Evolutionary conservation across 108 stramenopile species (phyloP), one percentile per base, ranked within the genome.

Genomic region (Cyclostephanos tholiformis): DNA sequence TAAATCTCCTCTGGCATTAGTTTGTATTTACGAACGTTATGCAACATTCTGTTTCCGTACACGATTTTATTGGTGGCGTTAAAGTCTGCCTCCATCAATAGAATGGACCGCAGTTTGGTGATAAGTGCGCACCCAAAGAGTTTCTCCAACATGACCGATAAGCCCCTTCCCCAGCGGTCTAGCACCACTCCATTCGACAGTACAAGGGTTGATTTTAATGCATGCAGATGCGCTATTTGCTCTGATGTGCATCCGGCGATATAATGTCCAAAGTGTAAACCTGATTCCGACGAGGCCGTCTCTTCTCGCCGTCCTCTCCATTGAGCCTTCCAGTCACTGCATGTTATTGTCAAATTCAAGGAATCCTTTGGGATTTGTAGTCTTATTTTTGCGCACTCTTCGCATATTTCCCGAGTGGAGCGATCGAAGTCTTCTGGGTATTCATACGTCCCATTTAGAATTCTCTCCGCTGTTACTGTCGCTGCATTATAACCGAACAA

Each of bases 1-100:
- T 66, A 75, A 2, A 66, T 75, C 30, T 75, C 74, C n/a, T 75
- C 74, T 16, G 63, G 63, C 65, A 75, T 58, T 0, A 75, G 57
- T 2, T 71, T 52, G 26, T 74, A 59, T 16, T 29, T 22, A 0
- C 56, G 51, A 16, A 49, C 53, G 8, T 55, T n/a, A n/a, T n/a
- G n/a, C n/a, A n/a, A n/a, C n/a, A n/a, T n/a, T n/a, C n/a, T n/a
- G n/a, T n/a, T n/a, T n/a, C n/a, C n/a, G n/a, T n/a, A n/a, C n/a
- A n/a, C n/a, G n/a, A n/a, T n/a, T n/a, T n/a, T n/a, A n/a, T n/a
- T n/a, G n/a, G n/a, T n/a, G n/a, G n/a, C n/a, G n/a, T n/a, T n/a
- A n/a, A n/a, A n/a, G n/a, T n/a, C n/a, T n/a, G n/a, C n/a, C n/a
- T n/a, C n/a, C n/a, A n/a, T n/a, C n/a, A n/a, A n/a, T n/a, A n/a